A percentile compares a stretch with the other conserved stretches of the same genome.
These are phyloP conservation scores for Abelmoschus esculentus DNA, from an alignment of 345 rosid species.

Conservation along the genomic window DNA sequence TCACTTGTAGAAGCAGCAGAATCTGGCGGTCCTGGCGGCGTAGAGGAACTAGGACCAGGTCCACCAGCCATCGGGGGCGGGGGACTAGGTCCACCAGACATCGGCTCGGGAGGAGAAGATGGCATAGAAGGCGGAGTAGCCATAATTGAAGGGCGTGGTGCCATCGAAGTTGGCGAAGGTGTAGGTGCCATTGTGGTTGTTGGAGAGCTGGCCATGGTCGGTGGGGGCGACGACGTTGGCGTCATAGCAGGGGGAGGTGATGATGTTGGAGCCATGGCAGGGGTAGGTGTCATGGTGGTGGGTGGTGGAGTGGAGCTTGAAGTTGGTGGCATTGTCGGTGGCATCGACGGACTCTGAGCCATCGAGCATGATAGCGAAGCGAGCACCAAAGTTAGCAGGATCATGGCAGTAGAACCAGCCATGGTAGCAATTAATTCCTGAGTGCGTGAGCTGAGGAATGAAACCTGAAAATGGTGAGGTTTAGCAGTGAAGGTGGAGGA, in stretches of 20 bases:
- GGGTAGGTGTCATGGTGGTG: background rate
- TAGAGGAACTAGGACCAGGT: background rate
- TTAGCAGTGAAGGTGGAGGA: background rate
- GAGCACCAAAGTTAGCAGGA: slow-evolving; percentile 16
- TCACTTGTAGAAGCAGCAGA: slow-evolving; percentile 24
- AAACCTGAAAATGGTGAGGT: background rate
- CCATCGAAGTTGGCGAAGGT: background rate
- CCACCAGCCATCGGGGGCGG: background rate
- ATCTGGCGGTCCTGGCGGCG: background rate
- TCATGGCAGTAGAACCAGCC: slow-evolving; percentile 33
- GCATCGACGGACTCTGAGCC: slow-evolving; percentile 26
- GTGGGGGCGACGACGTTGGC: slow-evolving; percentile 11
- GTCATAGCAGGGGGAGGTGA: slow-evolving; percentile 1
- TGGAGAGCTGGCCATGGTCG: slow-evolving; percentile 3
- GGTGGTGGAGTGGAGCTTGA: slow-evolving; percentile 10
- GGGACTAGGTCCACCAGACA: no score
- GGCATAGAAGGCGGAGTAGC: background rate
- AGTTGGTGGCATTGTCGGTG: slow-evolving; percentile 17
- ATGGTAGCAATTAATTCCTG: slow-evolving; percentile 8
- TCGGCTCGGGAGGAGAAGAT: background rate
- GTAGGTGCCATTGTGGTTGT: background rate
- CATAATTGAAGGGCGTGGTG: background rate
- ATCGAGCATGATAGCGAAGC: slow-evolving; percentile 15
- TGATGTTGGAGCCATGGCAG: background rate
- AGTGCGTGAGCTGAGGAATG: background rate